Base-by-base conservation (phyloP, 805 yeast species). In the Brettanomyces naardenensis region DNA sequence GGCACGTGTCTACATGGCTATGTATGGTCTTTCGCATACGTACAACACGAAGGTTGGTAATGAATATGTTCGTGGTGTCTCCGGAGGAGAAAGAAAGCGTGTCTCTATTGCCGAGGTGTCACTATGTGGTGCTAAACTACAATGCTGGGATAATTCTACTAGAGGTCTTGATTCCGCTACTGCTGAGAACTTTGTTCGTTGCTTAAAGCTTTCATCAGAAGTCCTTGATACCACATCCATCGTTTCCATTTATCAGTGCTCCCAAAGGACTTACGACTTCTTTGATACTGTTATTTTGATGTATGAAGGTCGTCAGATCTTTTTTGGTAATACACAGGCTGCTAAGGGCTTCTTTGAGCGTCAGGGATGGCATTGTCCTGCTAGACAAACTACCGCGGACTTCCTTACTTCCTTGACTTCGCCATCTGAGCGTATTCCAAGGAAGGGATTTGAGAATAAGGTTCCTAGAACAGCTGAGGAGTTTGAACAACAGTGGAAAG, bases 81-180 rank as follows among this genome's bases (percentile, higher is more conserved):
- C 79, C 23, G 80, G 80, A 49, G 80, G 80, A 61, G 80, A 75
- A 54, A 63, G 80, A 47, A 75, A 73, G 56, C 64, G 80, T 57
- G 76, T 75, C 18, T 71, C 78, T 15, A 73, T 74, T 51, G 77
- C 77, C 19, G 80, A 75, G 51, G 74, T 54, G 22, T 53, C 61
- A 2, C 43, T 54, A 31, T 53, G 58, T 45, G 59, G 56, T 11
- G 43, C 54, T 4, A 50, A 44, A 21, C 17, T 72, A 21, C 75
- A 71, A 45, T 68, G 73, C 52, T 71, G 78, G 77, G 78, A 76
- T 61, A 76, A 76, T 48, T 68, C 80, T 10, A 76, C 82, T 31
- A 68, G 83, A 59, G 83, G 82, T 50, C 67, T 76, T 47, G 83
- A 76, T 58, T 61, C 82, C 10, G 79, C 81, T 15, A 73, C 80